These are phyloP conservation scores for Paecilomyces formosus DNA, from an alignment of 2,329 filamentous ascomycete genomes.

Conservation along the genomic window DNA sequence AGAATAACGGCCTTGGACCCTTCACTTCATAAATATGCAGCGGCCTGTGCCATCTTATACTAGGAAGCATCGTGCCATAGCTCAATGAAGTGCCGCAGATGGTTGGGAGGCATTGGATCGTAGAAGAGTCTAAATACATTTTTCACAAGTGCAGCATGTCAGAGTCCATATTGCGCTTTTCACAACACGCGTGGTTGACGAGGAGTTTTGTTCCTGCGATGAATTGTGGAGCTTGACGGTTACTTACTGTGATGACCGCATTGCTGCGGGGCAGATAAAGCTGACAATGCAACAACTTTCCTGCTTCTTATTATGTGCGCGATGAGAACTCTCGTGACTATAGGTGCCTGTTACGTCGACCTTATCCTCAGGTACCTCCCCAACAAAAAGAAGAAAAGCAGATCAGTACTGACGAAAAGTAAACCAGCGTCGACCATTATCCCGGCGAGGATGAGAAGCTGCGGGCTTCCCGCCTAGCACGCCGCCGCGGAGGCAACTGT, in stretches of 20 bases:
- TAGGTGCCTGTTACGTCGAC: conserved; percentile 62
- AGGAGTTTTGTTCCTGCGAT: background rate
- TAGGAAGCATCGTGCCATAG: too few relatives aligned
- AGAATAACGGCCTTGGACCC: too few relatives aligned
- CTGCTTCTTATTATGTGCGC: conserved; percentile 1
- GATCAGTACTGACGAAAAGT: conserved; percentile 1
- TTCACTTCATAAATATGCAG: too few relatives aligned
- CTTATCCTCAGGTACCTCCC: conserved; percentile 51
- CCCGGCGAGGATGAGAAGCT: conserved; percentile 66
- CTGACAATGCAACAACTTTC: background rate
- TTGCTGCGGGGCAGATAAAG: background rate
- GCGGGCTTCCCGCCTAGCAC: conserved; percentile 52
- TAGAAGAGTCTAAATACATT: too few relatives aligned
- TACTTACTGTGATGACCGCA: background rate
- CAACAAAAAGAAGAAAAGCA: conserved; percentile 11
- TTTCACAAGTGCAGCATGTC: too few relatives aligned
- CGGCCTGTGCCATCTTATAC: too few relatives aligned
- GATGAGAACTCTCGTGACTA: conserved; percentile 52
- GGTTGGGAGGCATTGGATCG: too few relatives aligned
- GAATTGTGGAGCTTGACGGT: background rate
- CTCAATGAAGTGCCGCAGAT: too few relatives aligned
- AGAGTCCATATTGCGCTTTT: too few relatives aligned
- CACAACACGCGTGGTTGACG: background rate
- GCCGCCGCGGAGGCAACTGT: conserved; percentile 64
- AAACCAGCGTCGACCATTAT: conserved; percentile 54